These are phyloP conservation scores for Domatiomyces catenatus DNA, from an alignment of 2,329 filamentous ascomycete species.

Conservation along the genomic window DNA sequence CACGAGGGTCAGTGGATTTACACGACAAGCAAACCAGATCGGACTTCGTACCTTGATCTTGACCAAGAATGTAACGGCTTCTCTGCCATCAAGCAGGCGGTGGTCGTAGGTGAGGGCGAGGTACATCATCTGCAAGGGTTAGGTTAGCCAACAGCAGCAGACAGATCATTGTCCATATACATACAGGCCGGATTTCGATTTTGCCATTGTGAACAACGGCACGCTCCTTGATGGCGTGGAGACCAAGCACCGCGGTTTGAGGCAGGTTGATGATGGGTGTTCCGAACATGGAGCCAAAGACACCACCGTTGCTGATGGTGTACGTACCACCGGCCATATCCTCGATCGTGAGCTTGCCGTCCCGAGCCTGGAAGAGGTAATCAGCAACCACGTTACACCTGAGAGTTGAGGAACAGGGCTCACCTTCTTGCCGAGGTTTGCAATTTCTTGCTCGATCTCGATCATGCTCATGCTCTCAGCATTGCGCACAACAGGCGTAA, in stretches of 20 bases:
- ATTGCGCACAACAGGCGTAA: constrained; percentile 92
- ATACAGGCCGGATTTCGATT: constrained; percentile 70
- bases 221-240: constrained; percentile 93
- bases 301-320: constrained; percentile 91
- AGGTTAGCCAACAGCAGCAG: constrained; percentile 2
- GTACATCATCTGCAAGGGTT: constrained; percentile 68
- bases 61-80: constrained; percentile 89
- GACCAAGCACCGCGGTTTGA: constrained; percentile 56
- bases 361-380: constrained; percentile 51
- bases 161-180: constrained; percentile 13
- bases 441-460: constrained; percentile 77
- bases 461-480: constrained; percentile 77
- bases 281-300: constrained; percentile 93
- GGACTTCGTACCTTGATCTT: constrained; percentile 56
- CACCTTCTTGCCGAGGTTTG: constrained; percentile 91
- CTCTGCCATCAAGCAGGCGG: constrained; percentile 81
- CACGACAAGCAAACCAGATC: no score
- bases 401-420: constrained; percentile 1
- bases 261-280: constrained; percentile 83
- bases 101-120: constrained; percentile 95
- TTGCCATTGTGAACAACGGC: constrained; percentile 83
- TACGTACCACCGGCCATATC: constrained; percentile 98
- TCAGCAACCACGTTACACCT: constrained; percentile 4
- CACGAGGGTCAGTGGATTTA: constrained; percentile 2
- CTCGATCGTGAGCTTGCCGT: constrained; percentile 93